Evolutionary conservation across 148 eudicot species (phyloP).

Genomic region (Dysphania ambrosioides): DNA sequence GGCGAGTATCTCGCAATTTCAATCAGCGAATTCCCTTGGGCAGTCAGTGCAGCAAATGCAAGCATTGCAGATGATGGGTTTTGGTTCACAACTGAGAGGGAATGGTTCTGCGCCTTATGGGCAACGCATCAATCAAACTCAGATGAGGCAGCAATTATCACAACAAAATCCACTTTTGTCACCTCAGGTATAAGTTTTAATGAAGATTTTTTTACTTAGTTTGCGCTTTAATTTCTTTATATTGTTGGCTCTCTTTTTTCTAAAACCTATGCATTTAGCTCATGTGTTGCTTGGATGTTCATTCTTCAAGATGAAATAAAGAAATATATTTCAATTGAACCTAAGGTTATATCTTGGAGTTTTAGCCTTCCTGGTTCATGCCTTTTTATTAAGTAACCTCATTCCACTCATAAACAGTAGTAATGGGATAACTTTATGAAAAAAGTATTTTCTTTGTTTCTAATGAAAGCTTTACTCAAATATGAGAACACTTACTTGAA

Average conservation of each 20-base stretch:
- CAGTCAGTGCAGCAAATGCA: constrained; percentile 71
- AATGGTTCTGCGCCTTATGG: constrained; percentile 57
- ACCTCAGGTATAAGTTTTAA: constrained; percentile 53
- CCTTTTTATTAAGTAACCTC: not conserved
- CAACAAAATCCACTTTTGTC: constrained; percentile 63
- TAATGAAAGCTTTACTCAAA: not conserved
- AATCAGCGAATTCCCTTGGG: constrained; percentile 55
- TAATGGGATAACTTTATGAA: not conserved
- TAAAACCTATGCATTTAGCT: not conserved
- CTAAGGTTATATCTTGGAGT: not conserved
- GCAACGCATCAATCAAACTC: constrained; percentile 58
- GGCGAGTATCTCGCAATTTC: constrained; percentile 66
- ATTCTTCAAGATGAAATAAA: not conserved
- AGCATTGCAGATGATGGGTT: constrained; percentile 71
- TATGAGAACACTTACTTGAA: not conserved
- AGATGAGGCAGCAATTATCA: constrained; percentile 60
- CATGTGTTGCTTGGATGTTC: not conserved
- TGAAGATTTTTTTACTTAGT: not conserved
- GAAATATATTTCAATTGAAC: not conserved
- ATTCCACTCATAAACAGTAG: not conserved
- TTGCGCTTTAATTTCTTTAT: not conserved
- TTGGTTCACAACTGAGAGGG: constrained; percentile 64
- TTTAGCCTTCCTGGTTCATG: not conserved
- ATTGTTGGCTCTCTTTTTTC: not conserved
- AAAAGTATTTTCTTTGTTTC: not conserved